Evolutionary conservation across 192 early-diverging fungal genomes (phyloP).

Genomic region (Globomyces pollinis-pini): DNA sequence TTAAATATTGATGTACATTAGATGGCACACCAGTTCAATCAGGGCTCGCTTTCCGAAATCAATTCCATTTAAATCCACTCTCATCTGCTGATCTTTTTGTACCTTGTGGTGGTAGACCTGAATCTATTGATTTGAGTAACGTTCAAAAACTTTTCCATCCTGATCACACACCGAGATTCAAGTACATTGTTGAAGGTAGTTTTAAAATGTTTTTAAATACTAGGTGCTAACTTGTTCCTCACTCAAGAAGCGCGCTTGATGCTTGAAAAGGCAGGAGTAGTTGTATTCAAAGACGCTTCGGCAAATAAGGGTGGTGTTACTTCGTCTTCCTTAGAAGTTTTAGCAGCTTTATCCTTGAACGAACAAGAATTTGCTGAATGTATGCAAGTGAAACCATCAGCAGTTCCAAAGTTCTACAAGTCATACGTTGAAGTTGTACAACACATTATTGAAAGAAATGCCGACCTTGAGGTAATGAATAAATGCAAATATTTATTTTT

Average conservation of each 20-base stretch:
- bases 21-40: constrained; percentile 78
- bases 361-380: constrained; percentile 83
- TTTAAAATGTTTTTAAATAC: too few relatives aligned
- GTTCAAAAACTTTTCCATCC: constrained; percentile 66
- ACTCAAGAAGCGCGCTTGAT: constrained; percentile 96
- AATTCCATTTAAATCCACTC: constrained; percentile 86
- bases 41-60: constrained; percentile 91
- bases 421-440: constrained; percentile 92
- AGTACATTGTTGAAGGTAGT: constrained; percentile 99
- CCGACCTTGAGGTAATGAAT: constrained; percentile 86
- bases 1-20: background rate
- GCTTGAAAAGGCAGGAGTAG: constrained; percentile 87
- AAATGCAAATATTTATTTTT: too few relatives aligned
- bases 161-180: constrained; percentile 84
- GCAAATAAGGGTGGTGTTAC: constrained; percentile 99
- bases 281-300: constrained; percentile 97
- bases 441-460: constrained; percentile 86
- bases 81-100: constrained; percentile 85
- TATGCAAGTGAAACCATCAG: constrained; percentile 80
- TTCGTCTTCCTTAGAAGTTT: constrained; percentile 93
- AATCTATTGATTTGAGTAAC: constrained; percentile 92
- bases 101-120: constrained; percentile 98
- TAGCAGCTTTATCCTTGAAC: constrained; percentile 89
- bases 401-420: constrained; percentile 81
- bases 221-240: constrained; percentile 98